A percentile compares a stretch with the other conserved stretches of the same genome.
Evolutionary conservation across 2,329 filamentous ascomycete species (phyloP).

Genomic region (Ceratocystis lukuohia): DNA sequence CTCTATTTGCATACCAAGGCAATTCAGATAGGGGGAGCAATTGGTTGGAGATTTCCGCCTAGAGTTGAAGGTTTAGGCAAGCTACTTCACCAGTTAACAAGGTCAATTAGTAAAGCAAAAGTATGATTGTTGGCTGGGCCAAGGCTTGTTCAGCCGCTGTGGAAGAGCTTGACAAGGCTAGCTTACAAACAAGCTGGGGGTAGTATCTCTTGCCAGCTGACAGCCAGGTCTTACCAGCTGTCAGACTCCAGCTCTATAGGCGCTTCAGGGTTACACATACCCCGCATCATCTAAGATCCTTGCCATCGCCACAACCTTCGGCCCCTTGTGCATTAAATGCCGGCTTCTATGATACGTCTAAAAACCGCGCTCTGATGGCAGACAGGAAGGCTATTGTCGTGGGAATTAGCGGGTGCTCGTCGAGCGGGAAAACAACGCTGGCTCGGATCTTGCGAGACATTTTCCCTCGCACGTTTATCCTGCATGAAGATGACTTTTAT

Average conservation of each 20-base stretch:
- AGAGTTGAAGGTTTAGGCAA: too few species aligned
- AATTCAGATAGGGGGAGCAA: too few species aligned
- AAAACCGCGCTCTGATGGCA: slow-evolving; percentile 24
- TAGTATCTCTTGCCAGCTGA: neutral
- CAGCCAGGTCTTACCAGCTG: neutral
- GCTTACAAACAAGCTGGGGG: too few species aligned
- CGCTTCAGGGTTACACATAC: neutral
- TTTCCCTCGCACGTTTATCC: slow-evolving; percentile 63
- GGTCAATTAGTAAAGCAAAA: too few species aligned
- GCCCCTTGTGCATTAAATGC: neutral
- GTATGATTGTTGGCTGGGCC: too few species aligned
- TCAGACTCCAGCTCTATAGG: neutral
- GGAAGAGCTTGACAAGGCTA: too few species aligned
- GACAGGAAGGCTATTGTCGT: slow-evolving; percentile 48
- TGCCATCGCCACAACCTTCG: neutral
- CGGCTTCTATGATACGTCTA: neutral
- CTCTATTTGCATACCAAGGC: too few species aligned
- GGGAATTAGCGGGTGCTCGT: slow-evolving; percentile 79
- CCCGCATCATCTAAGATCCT: neutral
- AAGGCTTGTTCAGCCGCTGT: too few species aligned
- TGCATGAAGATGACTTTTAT: slow-evolving; percentile 97
- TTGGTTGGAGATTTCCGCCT: too few species aligned
- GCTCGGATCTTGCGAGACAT: slow-evolving; percentile 71
- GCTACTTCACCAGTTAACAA: too few species aligned
- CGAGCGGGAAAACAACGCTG: slow-evolving; percentile 88